Evolutionary conservation across 2,329 filamentous ascomycete species (phyloP).

Genomic region (Talaromyces albobiverticillius): DNA sequence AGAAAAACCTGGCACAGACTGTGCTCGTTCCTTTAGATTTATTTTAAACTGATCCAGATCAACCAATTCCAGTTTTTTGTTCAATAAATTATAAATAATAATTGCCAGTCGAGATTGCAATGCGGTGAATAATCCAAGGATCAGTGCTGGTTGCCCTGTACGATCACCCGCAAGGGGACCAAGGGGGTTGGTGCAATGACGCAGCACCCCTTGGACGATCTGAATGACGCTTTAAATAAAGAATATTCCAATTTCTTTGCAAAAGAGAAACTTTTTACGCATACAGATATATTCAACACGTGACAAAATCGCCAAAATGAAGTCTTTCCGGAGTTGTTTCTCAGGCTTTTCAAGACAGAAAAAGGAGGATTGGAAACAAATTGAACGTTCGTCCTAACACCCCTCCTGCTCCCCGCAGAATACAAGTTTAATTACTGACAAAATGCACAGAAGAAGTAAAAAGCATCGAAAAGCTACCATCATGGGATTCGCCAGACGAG

Average conservation of each 20-base stretch:
- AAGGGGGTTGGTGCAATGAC: not conserved
- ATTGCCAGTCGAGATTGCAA: not conserved
- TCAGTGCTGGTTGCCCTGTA: not conserved
- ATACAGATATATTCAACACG: not conserved
- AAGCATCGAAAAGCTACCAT: slow-evolving; percentile 24
- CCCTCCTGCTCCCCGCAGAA: not conserved
- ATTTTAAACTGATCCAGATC: not conserved
- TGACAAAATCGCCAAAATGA: not conserved
- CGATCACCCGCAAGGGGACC: not conserved
- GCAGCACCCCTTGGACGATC: not conserved
- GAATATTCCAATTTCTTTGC: not conserved
- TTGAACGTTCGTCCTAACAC: slow-evolving; percentile 21
- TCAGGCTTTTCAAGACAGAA: slow-evolving; percentile 15
- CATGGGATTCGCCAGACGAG: slow-evolving; percentile 30
- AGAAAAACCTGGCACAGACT: no score
- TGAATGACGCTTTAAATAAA: not conserved
- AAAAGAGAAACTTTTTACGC: not conserved
- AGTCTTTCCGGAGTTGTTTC: slow-evolving; percentile 9
- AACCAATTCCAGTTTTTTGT: not conserved
- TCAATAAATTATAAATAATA: not conserved
- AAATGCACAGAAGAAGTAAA: slow-evolving; percentile 21
- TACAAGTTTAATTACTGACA: not conserved
- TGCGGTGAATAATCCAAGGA: not conserved
- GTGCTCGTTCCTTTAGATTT: not conserved
- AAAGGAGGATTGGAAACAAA: slow-evolving; percentile 21